Percentiles rank a stretch among this genome's conserved stretches.
Evolutionary conservation across 1,284 basidiomycete species (phyloP).

Genomic region (Schizophyllum amplum): DNA sequence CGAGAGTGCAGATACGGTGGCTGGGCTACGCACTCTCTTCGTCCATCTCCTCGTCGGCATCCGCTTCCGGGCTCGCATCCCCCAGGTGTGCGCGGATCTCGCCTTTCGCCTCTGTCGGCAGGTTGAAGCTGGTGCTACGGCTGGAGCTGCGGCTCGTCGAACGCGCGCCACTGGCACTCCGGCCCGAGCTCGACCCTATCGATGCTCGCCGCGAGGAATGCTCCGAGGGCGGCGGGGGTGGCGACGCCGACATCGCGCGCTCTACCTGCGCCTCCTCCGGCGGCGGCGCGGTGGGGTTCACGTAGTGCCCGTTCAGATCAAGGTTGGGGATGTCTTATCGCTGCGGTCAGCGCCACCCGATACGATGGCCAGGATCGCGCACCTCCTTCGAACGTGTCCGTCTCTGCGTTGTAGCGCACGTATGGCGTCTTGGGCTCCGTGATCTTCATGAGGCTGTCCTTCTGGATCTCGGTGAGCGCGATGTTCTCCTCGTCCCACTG

Average conservation of each 20-base stretch:
- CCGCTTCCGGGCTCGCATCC: constrained; percentile 48
- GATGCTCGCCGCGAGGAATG: constrained; percentile 77
- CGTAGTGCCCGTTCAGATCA: constrained; percentile 38
- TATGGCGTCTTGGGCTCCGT: constrained; percentile 96
- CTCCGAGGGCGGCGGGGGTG: constrained; percentile 29
- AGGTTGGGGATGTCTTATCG: constrained; percentile 60
- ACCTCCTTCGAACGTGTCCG: constrained; percentile 77
- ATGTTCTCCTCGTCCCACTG: constrained; percentile 94
- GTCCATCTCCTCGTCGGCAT: constrained; percentile 75
- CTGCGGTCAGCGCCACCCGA: background rate
- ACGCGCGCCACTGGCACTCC: constrained; percentile 39
- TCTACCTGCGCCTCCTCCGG: background rate
- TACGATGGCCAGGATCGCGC: constrained; percentile 20
- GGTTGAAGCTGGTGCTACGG: constrained; percentile 76
- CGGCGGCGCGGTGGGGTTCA: constrained; percentile 10
- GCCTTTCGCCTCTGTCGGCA: constrained; percentile 59
- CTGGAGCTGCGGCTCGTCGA: constrained; percentile 60
- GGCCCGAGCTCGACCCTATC: constrained; percentile 51
- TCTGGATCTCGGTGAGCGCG: constrained; percentile 83
- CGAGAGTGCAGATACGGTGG: constrained; percentile 3
- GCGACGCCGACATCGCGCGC: background rate
- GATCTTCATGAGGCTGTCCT: constrained; percentile 94
- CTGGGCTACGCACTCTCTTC: constrained; percentile 58
- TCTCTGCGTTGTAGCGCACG: constrained; percentile 83
- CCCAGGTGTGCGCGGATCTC: constrained; percentile 40